Evolutionary conservation across 257 asterid species (phyloP), one percentile per base, ranked within the genome.

Genomic region (Scutellaria baicalensis): DNA sequence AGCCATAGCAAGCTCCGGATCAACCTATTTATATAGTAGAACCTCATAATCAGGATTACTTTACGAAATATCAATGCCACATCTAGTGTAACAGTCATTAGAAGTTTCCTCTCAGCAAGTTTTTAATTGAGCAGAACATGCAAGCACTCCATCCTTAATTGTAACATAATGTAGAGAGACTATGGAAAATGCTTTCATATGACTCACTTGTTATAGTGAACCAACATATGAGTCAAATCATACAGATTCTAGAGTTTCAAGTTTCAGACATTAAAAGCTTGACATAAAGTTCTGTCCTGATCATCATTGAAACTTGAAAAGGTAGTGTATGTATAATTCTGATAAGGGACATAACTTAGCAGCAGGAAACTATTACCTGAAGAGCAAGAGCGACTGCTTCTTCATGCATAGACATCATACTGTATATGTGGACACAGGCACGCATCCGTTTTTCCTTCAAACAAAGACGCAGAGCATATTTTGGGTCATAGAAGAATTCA

Each of bases 361-460:
- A 69, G 63, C 72, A 73, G 51, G 21, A 44, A 39, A 54, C 35
- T 55, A 72, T 74, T 64, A 91, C 99, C 94, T 91, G 95, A 56
- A 94, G 78, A 73, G 99, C 97, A 73, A 94, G 96, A 75, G 99
- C 90, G 78, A 94, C 99, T 43, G 96, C 96, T 81, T 91, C 99
- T 89, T 94, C 97, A 76, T 91, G 99, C 99, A 94, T 94, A 49
- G 96, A 91, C 99, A 91, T 94, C 99, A 91, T 91, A 81, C 97
- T 91, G 73, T 91, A 91, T 75, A 94, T 89, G 74, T 94, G 96
- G 80, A 94, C 99, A 74, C 99, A 94, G 69, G 97, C 99, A 14
- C 96, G 96, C 92, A 94, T 94, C 76, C 95, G 76, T 72, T 77
- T 89, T 74, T 89, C 91, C 81, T 91, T 91, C 59, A 91, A 85